Evolutionary conservation across 2,329 filamentous ascomycete genomes (phyloP), one percentile per base, ranked within the genome.

Genomic region (Calonectria montana): DNA sequence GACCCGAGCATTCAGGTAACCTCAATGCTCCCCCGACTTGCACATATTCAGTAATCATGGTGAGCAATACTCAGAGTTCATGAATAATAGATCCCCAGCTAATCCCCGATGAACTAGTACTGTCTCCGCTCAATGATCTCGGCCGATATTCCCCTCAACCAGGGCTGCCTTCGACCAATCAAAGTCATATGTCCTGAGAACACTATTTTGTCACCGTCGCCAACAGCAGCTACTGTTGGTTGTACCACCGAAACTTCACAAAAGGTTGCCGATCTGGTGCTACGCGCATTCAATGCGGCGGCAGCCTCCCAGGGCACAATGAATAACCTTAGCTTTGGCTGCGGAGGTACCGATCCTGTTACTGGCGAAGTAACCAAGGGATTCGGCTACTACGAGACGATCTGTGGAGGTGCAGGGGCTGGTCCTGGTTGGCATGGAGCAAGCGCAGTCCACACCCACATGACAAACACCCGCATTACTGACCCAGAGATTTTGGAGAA

Each of bases 291-390:
- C 86, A 87, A 89, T 64, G 93, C 93, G 1, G 94, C 92, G 69
- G 93, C 93, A 1, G 94, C 94, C 2, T 91, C 88, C 0, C 94
- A 96, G 76, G 94, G 94, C n/a, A 93, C 94, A 79, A 93, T 91
- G 81, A 96, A 96, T 82, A 95, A 95, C 79, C 86, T 96, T 15
- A 95, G 93, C 1, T 96, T 96, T 77, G 94, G 93, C 65, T 94
- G 94, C 77, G 91, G 91, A 23, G 82, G 82, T 3, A 76, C 77
- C 4, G 79, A 81, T 12, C 73, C 72, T 0, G 71, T 71, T 2
- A 80, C 77, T 0, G 79, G 79, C 0, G 67, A 79, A 43, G 74
- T 78, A 4, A 76, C 74, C 2, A 76, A 77, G 48, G 81, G 82
- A 0, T 83, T 82, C 12, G 82, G 82, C 0, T 83, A 83, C 74